These are phyloP conservation scores for Trichoderma aggressivum DNA, from an alignment of 2,329 filamentous ascomycete genomes.

Conservation along the genomic window DNA sequence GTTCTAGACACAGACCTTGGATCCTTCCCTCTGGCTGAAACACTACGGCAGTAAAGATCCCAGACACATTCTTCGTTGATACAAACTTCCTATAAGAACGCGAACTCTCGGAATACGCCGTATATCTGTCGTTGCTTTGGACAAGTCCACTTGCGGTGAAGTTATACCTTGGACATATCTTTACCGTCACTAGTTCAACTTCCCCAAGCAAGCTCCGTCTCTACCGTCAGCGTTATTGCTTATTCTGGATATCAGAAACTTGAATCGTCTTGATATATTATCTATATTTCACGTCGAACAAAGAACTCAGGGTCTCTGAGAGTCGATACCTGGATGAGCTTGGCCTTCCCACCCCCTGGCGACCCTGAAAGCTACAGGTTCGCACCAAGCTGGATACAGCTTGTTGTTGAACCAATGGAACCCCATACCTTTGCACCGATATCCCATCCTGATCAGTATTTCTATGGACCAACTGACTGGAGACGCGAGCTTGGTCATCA, in stretches of 20 bases:
- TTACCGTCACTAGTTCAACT: not conserved
- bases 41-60: not conserved
- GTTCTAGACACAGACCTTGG: not conserved
- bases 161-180: not conserved
- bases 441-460: conserved; percentile 1
- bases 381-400: not conserved
- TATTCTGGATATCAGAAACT: not conserved
- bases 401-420: conserved; percentile 25
- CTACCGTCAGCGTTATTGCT: not conserved
- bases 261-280: not conserved
- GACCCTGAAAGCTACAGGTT: not conserved
- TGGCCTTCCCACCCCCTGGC: not conserved
- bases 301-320: not conserved
- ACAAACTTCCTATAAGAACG: not conserved
- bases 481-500: not conserved
- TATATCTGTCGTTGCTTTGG: not conserved
- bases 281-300: not conserved
- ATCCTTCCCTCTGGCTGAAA: not conserved
- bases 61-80: not conserved
- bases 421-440: conserved; percentile 32
- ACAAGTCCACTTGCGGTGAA: not conserved
- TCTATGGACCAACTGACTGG: conserved; percentile 15
- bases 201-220: not conserved
- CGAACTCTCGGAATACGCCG: not conserved
- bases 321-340: not conserved